Percentiles rank a stretch among this genome's conserved stretches.
These are phyloP conservation scores for Babesia bovis DNA, from an alignment of 169 alveolate species.

Conservation along the genomic window DNA sequence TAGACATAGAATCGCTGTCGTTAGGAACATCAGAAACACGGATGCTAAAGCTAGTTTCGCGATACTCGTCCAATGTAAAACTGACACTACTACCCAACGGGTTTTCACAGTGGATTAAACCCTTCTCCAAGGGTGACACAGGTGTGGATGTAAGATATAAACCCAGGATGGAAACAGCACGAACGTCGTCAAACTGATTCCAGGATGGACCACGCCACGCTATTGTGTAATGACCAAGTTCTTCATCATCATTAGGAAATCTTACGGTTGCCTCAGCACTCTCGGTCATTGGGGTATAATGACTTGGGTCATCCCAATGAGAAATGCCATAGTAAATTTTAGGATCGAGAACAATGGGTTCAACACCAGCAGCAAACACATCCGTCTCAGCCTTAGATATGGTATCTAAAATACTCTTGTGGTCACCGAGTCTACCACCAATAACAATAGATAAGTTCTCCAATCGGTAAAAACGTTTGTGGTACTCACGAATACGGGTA, in stretches of 20 bases:
- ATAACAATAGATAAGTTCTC: slow-evolving; percentile 68
- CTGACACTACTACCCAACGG: slow-evolving; percentile 71
- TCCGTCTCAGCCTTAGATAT: slow-evolving; percentile 1
- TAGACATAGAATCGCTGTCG: slow-evolving; percentile 39
- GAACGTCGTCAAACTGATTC: slow-evolving; percentile 53
- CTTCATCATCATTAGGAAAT: slow-evolving; percentile 74
- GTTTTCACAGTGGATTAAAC: slow-evolving; percentile 63
- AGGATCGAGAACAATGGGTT: slow-evolving; percentile 9
- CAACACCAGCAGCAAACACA: slow-evolving; percentile 7
- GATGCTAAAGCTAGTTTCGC: slow-evolving; percentile 50
- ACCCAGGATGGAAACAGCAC: slow-evolving; percentile 70
- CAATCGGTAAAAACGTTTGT: slow-evolving; percentile 63
- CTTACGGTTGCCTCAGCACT: slow-evolving; percentile 31
- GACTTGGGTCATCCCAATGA: slow-evolving; percentile 55
- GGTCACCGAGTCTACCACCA: slow-evolving; percentile 67
- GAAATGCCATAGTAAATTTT: neutral
- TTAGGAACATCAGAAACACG: slow-evolving; percentile 66
- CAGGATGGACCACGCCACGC: slow-evolving; percentile 78
- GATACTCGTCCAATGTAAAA: slow-evolving; percentile 60
- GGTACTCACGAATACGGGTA: slow-evolving; percentile 66
- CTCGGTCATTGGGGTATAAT: slow-evolving; percentile 39
- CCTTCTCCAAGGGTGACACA: slow-evolving; percentile 70
- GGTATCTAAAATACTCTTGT: slow-evolving; percentile 19
- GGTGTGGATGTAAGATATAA: slow-evolving; percentile 67
- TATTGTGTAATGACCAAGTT: slow-evolving; percentile 63